Evolutionary conservation across 345 rosid genomes (phyloP), one percentile per base, ranked within the genome.

Genomic region (Syzygium aqueum): DNA sequence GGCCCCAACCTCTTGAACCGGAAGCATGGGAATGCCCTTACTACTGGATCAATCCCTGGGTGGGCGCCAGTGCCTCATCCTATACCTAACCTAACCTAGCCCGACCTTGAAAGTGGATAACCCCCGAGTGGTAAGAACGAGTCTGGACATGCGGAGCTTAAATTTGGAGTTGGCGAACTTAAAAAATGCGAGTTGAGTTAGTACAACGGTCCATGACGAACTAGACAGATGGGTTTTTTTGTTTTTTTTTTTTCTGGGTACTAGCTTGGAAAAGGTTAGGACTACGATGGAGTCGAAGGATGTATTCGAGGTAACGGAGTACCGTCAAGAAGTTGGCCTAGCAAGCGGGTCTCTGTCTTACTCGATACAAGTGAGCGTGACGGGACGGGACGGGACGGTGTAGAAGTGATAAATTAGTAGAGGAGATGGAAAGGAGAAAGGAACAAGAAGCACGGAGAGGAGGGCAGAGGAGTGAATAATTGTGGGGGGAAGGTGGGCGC

Each of bases 201-300:
- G 43, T 40, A 40, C 43, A 40, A 40, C 4, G 43, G 6, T 40
- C 43, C 43, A 40, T 40, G 43, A 40, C 43, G 43, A 4, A 4
- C 43, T 4, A 40, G 43, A 40, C 43, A 5, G 6, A 40, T 6
- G 43, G 43, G 6, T 40, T 40, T 3, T 22, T 22, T 25, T 59
- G 2, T 3, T 57, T 27, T 2, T 4, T 25, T 27, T 27, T 27
- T 27, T 12, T 0, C 17, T 0, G 3, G 33, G 19, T 12, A 61
- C 37, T 3, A 61, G 17, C 73, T 61, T n/a, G 33, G 37, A 61
- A 61, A 61, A 61, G 73, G 37, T 3, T 2, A 61, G 73, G 73
- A n/a, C 73, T 61, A 13, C 33, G 73, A 61, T 61, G 73, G 73
- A 40, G 73, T 61, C 19, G 73, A 61, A 61, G 33, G 33, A 30